These are phyloP conservation scores for Waltergamsia citrina DNA, from an alignment of 2,329 filamentous ascomycete species.

Conservation along the genomic window DNA sequence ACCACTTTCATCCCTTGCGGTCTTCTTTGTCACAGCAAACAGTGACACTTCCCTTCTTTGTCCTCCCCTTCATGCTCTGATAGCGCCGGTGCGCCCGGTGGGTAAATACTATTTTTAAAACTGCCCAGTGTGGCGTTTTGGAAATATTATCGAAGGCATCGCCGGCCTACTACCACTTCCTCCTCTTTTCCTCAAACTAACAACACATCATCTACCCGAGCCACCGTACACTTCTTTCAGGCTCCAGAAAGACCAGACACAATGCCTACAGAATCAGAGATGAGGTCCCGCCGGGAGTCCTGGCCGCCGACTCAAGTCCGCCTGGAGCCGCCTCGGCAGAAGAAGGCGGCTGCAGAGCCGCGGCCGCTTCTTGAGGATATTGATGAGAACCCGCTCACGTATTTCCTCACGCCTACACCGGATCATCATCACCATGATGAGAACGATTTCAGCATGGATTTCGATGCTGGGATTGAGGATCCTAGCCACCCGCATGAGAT, in stretches of 20 bases:
- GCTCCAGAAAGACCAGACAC: no score
- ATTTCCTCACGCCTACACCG: conserved; percentile 43
- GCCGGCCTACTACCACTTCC: conserved; percentile 5
- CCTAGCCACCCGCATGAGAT: conserved; percentile 31
- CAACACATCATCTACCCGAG: neutral
- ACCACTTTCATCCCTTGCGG: no score
- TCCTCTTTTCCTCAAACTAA: neutral
- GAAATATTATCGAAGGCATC: conserved; percentile 9
- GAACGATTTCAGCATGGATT: conserved; percentile 34
- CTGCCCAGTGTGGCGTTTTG: conserved; percentile 6
- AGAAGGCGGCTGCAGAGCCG: conserved; percentile 27
- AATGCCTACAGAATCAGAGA: conserved; percentile 24
- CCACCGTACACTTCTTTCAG: neutral
- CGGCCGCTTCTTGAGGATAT: conserved; percentile 36
- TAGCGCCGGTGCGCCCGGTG: conserved; percentile 4
- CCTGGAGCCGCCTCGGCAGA: conserved; percentile 29
- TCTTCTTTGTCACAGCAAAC: neutral
- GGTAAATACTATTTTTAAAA: conserved; percentile 2
- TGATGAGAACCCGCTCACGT: conserved; percentile 43
- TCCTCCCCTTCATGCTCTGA: neutral
- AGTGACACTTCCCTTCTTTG: neutral
- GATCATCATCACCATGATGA: conserved; percentile 27
- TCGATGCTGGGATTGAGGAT: conserved; percentile 50
- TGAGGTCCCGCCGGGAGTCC: conserved; percentile 30
- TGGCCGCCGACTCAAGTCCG: conserved; percentile 44